A percentile compares a stretch with the other conserved stretches of the same genome.
Evolutionary conservation across 371 early-diverging fungal genomes (phyloP).

Genomic region (Actinomucor elegans): DNA sequence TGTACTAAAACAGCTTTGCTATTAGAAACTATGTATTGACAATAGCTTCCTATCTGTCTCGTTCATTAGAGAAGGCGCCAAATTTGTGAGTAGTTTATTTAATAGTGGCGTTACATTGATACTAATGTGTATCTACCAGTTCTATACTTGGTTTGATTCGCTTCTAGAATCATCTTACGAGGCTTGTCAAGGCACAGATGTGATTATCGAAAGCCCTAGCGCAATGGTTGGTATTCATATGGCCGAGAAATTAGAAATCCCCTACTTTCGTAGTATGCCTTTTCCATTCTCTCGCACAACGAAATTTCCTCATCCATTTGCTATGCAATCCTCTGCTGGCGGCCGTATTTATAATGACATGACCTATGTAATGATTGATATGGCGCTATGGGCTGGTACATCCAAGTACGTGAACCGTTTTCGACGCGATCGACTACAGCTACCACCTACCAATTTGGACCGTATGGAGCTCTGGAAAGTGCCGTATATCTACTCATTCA

Average conservation of each 20-base stretch:
- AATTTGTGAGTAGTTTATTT: constrained; percentile 33
- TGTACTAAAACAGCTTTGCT: too few species aligned
- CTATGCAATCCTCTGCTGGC: constrained; percentile 56
- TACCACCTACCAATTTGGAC: constrained; percentile 54
- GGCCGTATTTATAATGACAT: constrained; percentile 78
- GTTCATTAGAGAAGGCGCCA: constrained; percentile 65
- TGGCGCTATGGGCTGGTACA: constrained; percentile 72
- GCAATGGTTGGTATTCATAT: constrained; percentile 80
- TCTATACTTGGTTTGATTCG: constrained; percentile 74
- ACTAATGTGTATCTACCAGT: constrained; percentile 27
- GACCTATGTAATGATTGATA: constrained; percentile 76
- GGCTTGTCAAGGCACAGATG: constrained; percentile 73
- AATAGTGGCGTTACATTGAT: not conserved
- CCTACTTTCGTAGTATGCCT: constrained; percentile 74
- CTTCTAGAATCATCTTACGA: constrained; percentile 64
- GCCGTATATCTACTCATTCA: constrained; percentile 78
- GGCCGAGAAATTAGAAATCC: constrained; percentile 70
- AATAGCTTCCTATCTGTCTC: constrained; percentile 74
- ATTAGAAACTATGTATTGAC: constrained; percentile 72
- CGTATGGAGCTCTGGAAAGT: constrained; percentile 56
- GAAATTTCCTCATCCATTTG: constrained; percentile 81
- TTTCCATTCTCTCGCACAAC: constrained; percentile 81
- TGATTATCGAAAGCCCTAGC: constrained; percentile 74
- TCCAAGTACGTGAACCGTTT: constrained; percentile 65
- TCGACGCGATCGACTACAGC: constrained; percentile 54